Base-by-base conservation (phyloP, 129 eudicot species). In the Chrysanthemum lavandulifolium region DNA sequence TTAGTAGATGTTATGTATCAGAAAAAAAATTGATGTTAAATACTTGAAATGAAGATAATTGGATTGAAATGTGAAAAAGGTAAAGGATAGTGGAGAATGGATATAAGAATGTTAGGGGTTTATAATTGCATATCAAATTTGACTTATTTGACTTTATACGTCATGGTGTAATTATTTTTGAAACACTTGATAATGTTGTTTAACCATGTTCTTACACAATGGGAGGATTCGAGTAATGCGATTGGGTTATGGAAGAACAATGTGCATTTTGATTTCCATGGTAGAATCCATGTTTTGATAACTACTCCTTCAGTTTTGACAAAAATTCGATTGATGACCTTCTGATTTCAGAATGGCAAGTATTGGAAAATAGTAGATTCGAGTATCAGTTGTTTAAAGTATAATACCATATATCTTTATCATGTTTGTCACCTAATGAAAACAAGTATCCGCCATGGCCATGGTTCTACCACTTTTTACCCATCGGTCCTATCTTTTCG, bases 141-240 rank as follows among this genome's bases (percentile, higher is more conserved):
- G 40, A 76, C 69, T 69, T 59, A 15, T 33, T 60, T 60, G 40
- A 76, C 69, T 69, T 59, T 50, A 40, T 40, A 40, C 9, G 47
- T 40, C 47, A 7, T 0, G 0, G 47, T 3, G 60, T 67, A 0
- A 23, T 23, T 15, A 43, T 23, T 54, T 65, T 2, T 55, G 73
- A 58, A 75, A 75, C 31, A 73, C 36, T 1, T 33, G 15, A 21
- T 51, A 21, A 11, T 19, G 60, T 16, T 51, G 25, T 23, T 23
- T 23, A 23, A 23, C 25, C 25, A 0, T 23, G 19, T 23, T 23
- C 1, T 3, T 49, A 16, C 12, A 45, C 48, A 18, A 53, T 64
- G 49, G 36, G 36, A 48, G 63, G 77, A 61, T 61, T 19, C 18
- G 53, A 10, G 31, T 29, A 73, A 50, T 63, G 78, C 78, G 11